Evolutionary conservation across 148 eudicot genomes (phyloP).

Genomic region (Rhododendron williamsianum): DNA sequence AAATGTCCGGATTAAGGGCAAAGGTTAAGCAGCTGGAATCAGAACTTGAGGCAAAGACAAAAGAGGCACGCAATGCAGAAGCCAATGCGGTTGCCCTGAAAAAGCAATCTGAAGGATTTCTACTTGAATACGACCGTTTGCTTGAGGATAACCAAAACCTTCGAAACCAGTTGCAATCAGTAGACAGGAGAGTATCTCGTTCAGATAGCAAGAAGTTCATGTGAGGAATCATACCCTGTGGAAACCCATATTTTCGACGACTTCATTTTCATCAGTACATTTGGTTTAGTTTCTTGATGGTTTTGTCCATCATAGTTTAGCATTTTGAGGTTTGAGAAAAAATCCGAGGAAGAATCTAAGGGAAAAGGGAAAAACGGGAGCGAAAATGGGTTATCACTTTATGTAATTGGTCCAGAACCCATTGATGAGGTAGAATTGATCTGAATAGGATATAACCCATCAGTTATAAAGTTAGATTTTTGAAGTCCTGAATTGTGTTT

Average conservation of each 20-base stretch:
- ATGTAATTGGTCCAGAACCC: background rate
- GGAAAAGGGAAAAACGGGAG: background rate
- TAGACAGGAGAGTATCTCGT: slow-evolving; percentile 30
- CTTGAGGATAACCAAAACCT: slow-evolving; percentile 55
- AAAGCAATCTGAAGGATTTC: slow-evolving; percentile 55
- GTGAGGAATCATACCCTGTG: slow-evolving; percentile 7
- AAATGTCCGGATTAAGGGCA: slow-evolving; percentile 34
- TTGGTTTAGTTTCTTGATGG: background rate
- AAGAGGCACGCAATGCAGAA: slow-evolving; percentile 45
- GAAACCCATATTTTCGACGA: background rate
- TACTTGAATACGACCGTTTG: slow-evolving; percentile 53
- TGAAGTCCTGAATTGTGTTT: background rate
- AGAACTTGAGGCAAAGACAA: slow-evolving; percentile 37
- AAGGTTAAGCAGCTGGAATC: slow-evolving; percentile 44
- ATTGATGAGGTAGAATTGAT: background rate
- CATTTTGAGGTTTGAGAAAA: background rate
- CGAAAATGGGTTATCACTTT: background rate
- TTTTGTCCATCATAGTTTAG: background rate
- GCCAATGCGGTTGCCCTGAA: slow-evolving; percentile 40
- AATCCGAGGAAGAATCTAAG: background rate
- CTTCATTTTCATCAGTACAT: background rate
- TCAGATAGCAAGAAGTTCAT: slow-evolving; percentile 29
- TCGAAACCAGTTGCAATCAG: slow-evolving; percentile 31
- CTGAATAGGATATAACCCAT: background rate
- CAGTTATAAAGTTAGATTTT: background rate